Percentiles rank a stretch among this genome's conserved stretches.
These are phyloP conservation scores for Adenanthera pavonina DNA, from an alignment of 306 rosid genomes.

Conservation along the genomic window DNA sequence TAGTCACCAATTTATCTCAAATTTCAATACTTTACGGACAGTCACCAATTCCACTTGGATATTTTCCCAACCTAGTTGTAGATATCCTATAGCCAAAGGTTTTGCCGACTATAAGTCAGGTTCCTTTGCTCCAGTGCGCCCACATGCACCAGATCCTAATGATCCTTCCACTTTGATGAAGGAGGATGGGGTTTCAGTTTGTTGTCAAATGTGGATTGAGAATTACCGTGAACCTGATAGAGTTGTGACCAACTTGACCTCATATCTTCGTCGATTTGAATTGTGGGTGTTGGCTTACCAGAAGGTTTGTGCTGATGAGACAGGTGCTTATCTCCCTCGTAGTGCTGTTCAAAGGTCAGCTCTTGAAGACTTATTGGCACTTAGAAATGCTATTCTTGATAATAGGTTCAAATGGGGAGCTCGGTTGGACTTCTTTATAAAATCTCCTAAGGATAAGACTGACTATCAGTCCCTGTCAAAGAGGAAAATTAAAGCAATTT, in stretches of 20 bases:
- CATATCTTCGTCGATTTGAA: slow-evolving; percentile 78
- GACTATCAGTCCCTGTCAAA: slow-evolving; percentile 78
- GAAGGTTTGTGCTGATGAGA: slow-evolving; percentile 81
- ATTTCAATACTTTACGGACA: slow-evolving; percentile 29
- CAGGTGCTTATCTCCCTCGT: slow-evolving; percentile 82
- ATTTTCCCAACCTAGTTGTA: slow-evolving; percentile 34
- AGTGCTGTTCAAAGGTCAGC: slow-evolving; percentile 58
- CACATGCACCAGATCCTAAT: slow-evolving; percentile 60
- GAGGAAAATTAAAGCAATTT: slow-evolving; percentile 72
- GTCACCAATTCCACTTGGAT: slow-evolving; percentile 34
- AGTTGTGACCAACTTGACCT: slow-evolving; percentile 60
- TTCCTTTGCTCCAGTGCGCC: slow-evolving; percentile 52
- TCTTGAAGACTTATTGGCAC: slow-evolving; percentile 75
- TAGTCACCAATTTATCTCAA: slow-evolving; percentile 46
- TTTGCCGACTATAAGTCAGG: slow-evolving; percentile 27
- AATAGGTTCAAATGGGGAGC: slow-evolving; percentile 85
- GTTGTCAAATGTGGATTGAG: slow-evolving; percentile 82
- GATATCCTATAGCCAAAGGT: slow-evolving; percentile 37
- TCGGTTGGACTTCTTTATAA: slow-evolving; percentile 68
- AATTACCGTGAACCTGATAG: slow-evolving; percentile 75
- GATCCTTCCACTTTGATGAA: slow-evolving; percentile 70
- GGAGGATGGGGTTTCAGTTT: slow-evolving; percentile 76
- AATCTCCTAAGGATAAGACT: slow-evolving; percentile 73
- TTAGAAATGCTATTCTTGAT: slow-evolving; percentile 87
- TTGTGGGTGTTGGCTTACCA: slow-evolving; percentile 93